These are phyloP conservation scores for Chrysosporium keratinophilum DNA, from an alignment of 2,329 filamentous ascomycete genomes.

Conservation along the genomic window DNA sequence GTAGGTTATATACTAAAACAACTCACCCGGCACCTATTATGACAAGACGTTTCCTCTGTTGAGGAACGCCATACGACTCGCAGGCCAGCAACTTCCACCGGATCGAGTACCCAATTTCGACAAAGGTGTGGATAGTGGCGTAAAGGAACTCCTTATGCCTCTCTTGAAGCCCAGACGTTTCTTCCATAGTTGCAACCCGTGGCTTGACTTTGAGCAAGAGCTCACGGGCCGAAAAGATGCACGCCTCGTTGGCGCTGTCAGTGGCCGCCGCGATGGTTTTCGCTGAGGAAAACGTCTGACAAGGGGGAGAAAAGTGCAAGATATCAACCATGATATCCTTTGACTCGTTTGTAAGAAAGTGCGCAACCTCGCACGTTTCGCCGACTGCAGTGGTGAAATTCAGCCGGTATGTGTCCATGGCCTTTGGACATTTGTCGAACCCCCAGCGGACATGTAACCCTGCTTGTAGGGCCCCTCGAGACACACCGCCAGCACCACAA, in stretches of 20 bases:
- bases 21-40: conserved; percentile 46
- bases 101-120: conserved; percentile 56
- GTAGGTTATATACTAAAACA: no score
- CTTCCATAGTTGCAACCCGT: conserved; percentile 64
- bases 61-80: conserved; percentile 42
- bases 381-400: conserved; percentile 45
- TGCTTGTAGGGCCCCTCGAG: conserved; percentile 49
- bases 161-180: conserved; percentile 59
- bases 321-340: conserved; percentile 49
- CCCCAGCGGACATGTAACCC: conserved; percentile 52
- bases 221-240: conserved; percentile 39
- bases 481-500: conserved; percentile 62
- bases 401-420: conserved; percentile 46
- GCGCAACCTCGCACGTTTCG: conserved; percentile 38
- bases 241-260: conserved; percentile 58
- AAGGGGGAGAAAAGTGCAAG: conserved; percentile 66
- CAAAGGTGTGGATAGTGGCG: conserved; percentile 53
- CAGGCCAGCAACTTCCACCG: conserved; percentile 53
- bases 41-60: conserved; percentile 41
- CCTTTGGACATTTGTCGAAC: conserved; percentile 52
- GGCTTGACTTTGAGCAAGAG: conserved; percentile 52
- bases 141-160: conserved; percentile 49
- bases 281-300: conserved; percentile 63
- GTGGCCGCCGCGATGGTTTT: conserved; percentile 50
- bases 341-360: conserved; percentile 28